Evolutionary conservation across 164 flowering plant species (phyloP), one percentile per base, ranked within the genome.

Genomic region (Litsea cubeba): DNA sequence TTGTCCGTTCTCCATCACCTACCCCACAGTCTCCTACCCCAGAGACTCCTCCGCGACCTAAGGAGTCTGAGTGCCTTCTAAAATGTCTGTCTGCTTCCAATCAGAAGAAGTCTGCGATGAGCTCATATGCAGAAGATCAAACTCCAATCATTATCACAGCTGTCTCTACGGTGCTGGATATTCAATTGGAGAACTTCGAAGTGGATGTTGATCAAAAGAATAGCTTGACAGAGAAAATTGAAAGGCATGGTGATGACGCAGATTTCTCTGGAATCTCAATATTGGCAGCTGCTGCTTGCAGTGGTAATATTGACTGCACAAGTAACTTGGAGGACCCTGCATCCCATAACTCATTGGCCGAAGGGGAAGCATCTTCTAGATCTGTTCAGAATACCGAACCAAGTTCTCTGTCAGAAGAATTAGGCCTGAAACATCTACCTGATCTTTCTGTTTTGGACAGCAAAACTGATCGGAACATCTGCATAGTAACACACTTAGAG

Each of bases 201-300:
- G 46, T 40, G 11, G 46, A 40, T 40, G 46, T 40, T 7, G 46
- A 40, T 40, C 46, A 40, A 40, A 40, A 77, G 35, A 20, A 40
- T 50, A 49, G 30, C 24, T 62, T 70, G 25, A 71, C 67, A 28
- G 79, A 50, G 25, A 26, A 54, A 12, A 75, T 72, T 65, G 73
- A 22, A 70, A 80, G 62, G 68, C 65, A 32, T 64, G 81, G 50
- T 67, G 65, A 70, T 22, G 46, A 69, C 70, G 87, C 78, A 15
- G 91, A 89, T 73, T 88, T 90, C 70, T 89, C 91, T 28, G 94
- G 90, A 26, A 90, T 88, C 81, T 84, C 85, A 62, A 87, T 89
- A 58, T 85, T 92, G 72, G 97, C 92, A 10, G 85, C 86, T 68
- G 90, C 81, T 75, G 97, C 94, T 70, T 88, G 92, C 80, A 80